Conservation (phyloP, 2,329 filamentous ascomycete species). For the Plenodomus biglobosus region DNA sequence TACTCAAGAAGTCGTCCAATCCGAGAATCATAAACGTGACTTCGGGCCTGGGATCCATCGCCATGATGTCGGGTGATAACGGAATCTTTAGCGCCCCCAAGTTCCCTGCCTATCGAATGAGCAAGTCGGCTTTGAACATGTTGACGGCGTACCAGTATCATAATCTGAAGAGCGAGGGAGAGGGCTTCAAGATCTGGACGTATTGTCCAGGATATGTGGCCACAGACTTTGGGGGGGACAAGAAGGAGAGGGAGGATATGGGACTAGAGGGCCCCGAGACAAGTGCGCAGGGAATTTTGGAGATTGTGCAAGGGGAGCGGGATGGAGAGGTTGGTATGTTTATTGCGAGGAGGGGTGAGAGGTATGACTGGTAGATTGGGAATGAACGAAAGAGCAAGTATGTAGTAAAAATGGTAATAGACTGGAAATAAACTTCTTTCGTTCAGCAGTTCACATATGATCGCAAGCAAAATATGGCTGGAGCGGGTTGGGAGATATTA, state of each 20-base stretch:
- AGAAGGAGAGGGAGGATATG: constrained; percentile 17
- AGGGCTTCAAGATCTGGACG: constrained; percentile 31
- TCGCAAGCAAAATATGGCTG: too few species aligned
- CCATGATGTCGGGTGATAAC: constrained; percentile 17
- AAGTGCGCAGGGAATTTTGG: constrained; percentile 34
- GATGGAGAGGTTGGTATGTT: constrained; percentile 33
- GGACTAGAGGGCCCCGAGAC: constrained; percentile 33
- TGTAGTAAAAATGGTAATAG: too few species aligned
- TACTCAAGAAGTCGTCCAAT: constrained; percentile 36
- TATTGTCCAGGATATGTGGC: constrained; percentile 38
- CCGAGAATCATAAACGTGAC: constrained; percentile 42
- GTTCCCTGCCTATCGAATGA: constrained; percentile 35
- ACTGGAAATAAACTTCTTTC: too few species aligned
- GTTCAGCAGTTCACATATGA: too few species aligned
- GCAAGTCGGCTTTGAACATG: constrained; percentile 43
- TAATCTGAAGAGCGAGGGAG: constrained; percentile 30
- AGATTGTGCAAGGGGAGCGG: constrained; percentile 35
- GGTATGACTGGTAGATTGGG: constrained; percentile 21
- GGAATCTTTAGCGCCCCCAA: constrained; percentile 1
- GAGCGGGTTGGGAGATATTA: too few species aligned
- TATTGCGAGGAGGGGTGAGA: constrained; percentile 23
- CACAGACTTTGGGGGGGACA: constrained; percentile 27
- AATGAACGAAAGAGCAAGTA: background rate
- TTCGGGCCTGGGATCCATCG: constrained; percentile 38
- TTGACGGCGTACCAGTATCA: constrained; percentile 43